phyloP scores from a whole-genome alignment of 768 basidiomycete species.

The Rhizopogon vinicolor region DNA sequence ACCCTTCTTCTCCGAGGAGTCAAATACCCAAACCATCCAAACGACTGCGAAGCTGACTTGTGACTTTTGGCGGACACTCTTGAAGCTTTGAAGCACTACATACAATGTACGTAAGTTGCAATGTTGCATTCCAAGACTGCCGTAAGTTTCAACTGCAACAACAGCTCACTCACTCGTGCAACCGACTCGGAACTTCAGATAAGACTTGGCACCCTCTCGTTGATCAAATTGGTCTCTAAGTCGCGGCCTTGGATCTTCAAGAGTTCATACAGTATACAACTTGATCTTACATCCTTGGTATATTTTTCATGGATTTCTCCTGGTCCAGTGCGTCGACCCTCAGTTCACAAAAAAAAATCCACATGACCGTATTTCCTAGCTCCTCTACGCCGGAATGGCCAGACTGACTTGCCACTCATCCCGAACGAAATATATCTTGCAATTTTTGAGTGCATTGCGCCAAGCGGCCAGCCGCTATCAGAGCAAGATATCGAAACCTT shows the following conservation, averaged over 20 bases:
- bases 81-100: too few relatives aligned
- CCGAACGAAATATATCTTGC: slow-evolving; percentile 41
- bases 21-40: too few relatives aligned
- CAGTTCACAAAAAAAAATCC: neutral
- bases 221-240: neutral
- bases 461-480: slow-evolving; percentile 8
- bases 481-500: slow-evolving; percentile 9
- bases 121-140: too few relatives aligned
- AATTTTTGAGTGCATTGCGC: slow-evolving; percentile 33
- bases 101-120: too few relatives aligned
- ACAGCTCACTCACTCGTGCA: too few relatives aligned
- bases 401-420: slow-evolving; percentile 22
- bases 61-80: too few relatives aligned
- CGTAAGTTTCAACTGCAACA: too few relatives aligned
- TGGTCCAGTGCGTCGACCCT: neutral
- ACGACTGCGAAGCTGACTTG: too few relatives aligned
- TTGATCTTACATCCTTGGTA: neutral
- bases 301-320: neutral
- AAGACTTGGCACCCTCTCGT: too few relatives aligned
- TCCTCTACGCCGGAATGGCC: slow-evolving; percentile 16
- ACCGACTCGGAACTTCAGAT: too few relatives aligned
- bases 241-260: neutral
- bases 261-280: neutral
- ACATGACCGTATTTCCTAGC: slow-evolving; percentile 10
- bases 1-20: too few relatives aligned